Evolutionary conservation across 208 protist genomes (phyloP), one percentile per base, ranked within the genome.

Genomic region (Crithidia sp.): DNA sequence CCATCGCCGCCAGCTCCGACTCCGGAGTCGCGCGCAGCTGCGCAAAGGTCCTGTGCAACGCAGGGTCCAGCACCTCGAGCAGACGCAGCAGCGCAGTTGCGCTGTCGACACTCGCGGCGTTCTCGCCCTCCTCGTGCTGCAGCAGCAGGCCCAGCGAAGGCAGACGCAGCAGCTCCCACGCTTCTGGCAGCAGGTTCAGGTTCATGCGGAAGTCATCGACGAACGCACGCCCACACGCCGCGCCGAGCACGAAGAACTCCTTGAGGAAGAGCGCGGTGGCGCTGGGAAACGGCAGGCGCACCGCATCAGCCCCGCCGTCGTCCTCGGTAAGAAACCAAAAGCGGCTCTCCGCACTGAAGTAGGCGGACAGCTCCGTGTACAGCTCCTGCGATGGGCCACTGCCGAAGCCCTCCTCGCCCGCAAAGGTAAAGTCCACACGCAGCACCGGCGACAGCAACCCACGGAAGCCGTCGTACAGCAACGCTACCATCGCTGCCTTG

Each of bases 321-420:
- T 93, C 91, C 64, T 92, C 85, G 7, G 54, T 80, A 17, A 69
- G 37, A 62, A 87, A 89, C 92, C 92, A 96, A 16, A 96, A 60
- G 16, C 68, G 61, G 45, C 14, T 52, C 53, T 76, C 60, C 0
- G 45, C 49, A n/a, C 67, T 68, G 70, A 89, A 89, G 50, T 81
- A 64, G 0, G 56, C 65, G 10, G 85, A 93, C 7, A 97, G 67
- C 68, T 94, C 87, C 8, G 89, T 76, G 79, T 97, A 97, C 16
- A 97, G 69, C 75, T 97, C 90, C 71, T 94, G 93, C 49, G 93
- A 95, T 2, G 93, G 93, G 0, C 93, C 93, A 19, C 84, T 90
- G 50, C 93, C 93, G 5, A 86, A 93, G 49, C 93, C 93, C 70
- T 93, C 90, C 72, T 97, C 93, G 14, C 73, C 84, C 47, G 81